Evolutionary conservation across 2,329 filamentous ascomycete species (phyloP).

Genomic region (Claviceps arundinis): DNA sequence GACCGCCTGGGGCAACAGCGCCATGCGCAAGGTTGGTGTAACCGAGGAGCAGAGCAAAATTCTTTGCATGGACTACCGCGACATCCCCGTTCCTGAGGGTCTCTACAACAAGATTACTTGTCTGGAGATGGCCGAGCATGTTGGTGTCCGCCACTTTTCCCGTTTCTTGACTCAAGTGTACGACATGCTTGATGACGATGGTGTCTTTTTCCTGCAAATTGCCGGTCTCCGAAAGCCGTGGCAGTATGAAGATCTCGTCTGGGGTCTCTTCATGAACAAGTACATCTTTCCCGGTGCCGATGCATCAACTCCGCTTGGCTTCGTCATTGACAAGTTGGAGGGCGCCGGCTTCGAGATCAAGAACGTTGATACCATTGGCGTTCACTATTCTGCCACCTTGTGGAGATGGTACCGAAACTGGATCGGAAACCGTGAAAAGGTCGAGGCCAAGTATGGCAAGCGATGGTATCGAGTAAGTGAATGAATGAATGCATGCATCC

Average conservation of each 20-base stretch:
- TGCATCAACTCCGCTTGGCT: slow-evolving; percentile 83
- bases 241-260: slow-evolving; percentile 97
- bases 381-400: slow-evolving; percentile 91
- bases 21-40: slow-evolving; percentile 69
- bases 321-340: slow-evolving; percentile 75
- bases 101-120: slow-evolving; percentile 89
- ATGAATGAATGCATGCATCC: not conserved
- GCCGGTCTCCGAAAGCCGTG: slow-evolving; percentile 86
- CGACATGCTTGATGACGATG: slow-evolving; percentile 93
- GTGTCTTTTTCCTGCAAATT: slow-evolving; percentile 90
- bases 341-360: slow-evolving; percentile 63
- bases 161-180: slow-evolving; percentile 75
- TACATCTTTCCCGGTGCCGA: slow-evolving; percentile 97
- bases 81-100: slow-evolving; percentile 61
- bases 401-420: slow-evolving; percentile 99
- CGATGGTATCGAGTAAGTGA: slow-evolving; percentile 83
- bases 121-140: slow-evolving; percentile 97
- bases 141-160: slow-evolving; percentile 79
- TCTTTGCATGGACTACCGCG: slow-evolving; percentile 93
- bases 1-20: slow-evolving; percentile 90
- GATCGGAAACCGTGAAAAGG: slow-evolving; percentile 85
- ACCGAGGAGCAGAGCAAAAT: slow-evolving; percentile 81
- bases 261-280: slow-evolving; percentile 99
- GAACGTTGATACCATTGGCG: slow-evolving; percentile 80
- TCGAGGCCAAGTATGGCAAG: slow-evolving; percentile 86